Evolutionary conservation across 75 land plant genomes (phyloP).

Genomic region (Larix kaempferi): DNA sequence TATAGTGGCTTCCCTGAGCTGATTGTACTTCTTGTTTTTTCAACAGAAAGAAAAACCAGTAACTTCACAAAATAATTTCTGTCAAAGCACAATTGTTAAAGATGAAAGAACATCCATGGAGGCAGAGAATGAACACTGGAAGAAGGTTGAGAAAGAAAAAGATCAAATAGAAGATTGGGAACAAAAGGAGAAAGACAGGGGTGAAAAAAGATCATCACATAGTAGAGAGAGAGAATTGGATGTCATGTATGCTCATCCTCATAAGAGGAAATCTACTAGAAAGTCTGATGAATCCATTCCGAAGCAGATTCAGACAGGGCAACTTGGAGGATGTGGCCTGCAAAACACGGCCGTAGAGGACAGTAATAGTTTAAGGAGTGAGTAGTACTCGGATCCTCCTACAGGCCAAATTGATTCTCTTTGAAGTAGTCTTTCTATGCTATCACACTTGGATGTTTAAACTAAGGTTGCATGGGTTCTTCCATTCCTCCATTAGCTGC

Average conservation of each 20-base stretch:
- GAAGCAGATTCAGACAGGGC: slow-evolving; percentile 42
- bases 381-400: background rate
- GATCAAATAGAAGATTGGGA: slow-evolving; percentile 39
- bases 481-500: too few relatives aligned
- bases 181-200: slow-evolving; percentile 40
- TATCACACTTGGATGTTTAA: too few relatives aligned
- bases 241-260: slow-evolving; percentile 29
- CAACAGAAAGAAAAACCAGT: slow-evolving; percentile 42
- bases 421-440: too few relatives aligned
- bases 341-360: background rate
- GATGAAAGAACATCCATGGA: slow-evolving; percentile 34
- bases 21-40: slow-evolving; percentile 10
- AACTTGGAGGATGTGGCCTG: slow-evolving; percentile 22
- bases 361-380: background rate
- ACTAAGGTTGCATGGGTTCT: too few relatives aligned
- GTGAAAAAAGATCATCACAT: slow-evolving; percentile 48
- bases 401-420: background rate
- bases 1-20: too few relatives aligned
- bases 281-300: slow-evolving; percentile 54
- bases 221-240: slow-evolving; percentile 47
- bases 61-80: slow-evolving; percentile 34
- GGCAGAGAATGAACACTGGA: slow-evolving; percentile 57
- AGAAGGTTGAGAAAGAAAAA: slow-evolving; percentile 61
- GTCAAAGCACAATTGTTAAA: slow-evolving; percentile 27
- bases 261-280: slow-evolving; percentile 57